Evolutionary conservation across 2,329 filamentous ascomycete genomes (phyloP).

Genomic region (Aspergillus proliferans): DNA sequence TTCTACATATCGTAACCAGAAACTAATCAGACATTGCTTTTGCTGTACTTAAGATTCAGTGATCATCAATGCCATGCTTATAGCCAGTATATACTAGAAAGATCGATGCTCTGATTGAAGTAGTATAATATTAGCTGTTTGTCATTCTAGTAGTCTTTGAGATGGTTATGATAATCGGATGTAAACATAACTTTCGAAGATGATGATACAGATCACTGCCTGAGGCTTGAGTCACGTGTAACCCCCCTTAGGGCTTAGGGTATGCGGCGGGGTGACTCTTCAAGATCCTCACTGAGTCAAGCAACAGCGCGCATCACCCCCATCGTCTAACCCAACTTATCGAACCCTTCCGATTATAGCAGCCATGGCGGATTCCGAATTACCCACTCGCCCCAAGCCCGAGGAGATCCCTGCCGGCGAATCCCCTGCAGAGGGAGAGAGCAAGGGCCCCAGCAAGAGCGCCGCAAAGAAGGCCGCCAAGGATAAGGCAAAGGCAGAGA

Average conservation of each 20-base stretch:
- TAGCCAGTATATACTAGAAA: too few species aligned
- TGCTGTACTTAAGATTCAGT: too few species aligned
- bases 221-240: neutral
- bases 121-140: too few species aligned
- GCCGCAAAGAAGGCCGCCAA: slow-evolving; percentile 82
- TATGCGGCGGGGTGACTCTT: slow-evolving; percentile 29
- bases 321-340: neutral
- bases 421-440: slow-evolving; percentile 31
- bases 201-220: neutral
- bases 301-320: neutral
- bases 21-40: too few species aligned
- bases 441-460: slow-evolving; percentile 58
- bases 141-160: too few species aligned
- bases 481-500: slow-evolving; percentile 80
- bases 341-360: neutral
- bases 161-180: too few species aligned
- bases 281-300: slow-evolving; percentile 4
- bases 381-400: slow-evolving; percentile 35
- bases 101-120: too few species aligned
- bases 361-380: slow-evolving; percentile 35
- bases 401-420: slow-evolving; percentile 26
- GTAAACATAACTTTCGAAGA: too few species aligned
- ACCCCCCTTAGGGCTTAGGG: slow-evolving; percentile 33
- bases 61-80: too few species aligned
- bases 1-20: too few species aligned